These are phyloP conservation scores for Microsporum ferrugineum DNA, from an alignment of 2,329 filamentous ascomycete genomes.

Conservation along the genomic window DNA sequence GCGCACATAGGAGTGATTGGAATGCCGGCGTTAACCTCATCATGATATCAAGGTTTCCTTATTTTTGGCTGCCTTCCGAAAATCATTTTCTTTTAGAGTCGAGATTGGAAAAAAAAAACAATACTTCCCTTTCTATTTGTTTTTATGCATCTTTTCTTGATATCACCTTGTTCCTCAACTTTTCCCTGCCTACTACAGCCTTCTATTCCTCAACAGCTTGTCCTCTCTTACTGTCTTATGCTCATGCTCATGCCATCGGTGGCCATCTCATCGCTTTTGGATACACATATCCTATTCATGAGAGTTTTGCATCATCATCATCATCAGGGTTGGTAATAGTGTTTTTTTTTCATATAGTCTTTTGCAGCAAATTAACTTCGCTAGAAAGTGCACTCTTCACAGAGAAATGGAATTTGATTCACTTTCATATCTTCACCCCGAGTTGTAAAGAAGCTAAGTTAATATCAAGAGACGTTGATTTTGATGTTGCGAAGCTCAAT, in stretches of 20 bases:
- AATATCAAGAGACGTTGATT: not conserved
- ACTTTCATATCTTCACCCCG: not conserved
- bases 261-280: not conserved
- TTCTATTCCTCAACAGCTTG: not conserved
- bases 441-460: not conserved
- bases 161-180: not conserved
- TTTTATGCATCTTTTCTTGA: not conserved
- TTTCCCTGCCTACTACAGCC: not conserved
- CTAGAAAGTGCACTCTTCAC: conserved; percentile 1
- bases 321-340: not conserved
- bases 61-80: not conserved
- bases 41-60: not conserved
- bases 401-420: not conserved
- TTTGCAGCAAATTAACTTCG: not conserved
- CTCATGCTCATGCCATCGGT: not conserved
- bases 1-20: conserved; percentile 1
- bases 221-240: not conserved
- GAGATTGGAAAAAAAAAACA: not conserved
- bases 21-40: not conserved
- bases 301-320: not conserved
- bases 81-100: not conserved
- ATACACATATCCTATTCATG: not conserved
- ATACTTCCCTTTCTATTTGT: not conserved
- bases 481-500: not conserved
- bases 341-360: not conserved